Evolutionary conservation across 2,329 filamentous ascomycete species (phyloP).

Genomic region (Myriosclerotinia curreyana): DNA sequence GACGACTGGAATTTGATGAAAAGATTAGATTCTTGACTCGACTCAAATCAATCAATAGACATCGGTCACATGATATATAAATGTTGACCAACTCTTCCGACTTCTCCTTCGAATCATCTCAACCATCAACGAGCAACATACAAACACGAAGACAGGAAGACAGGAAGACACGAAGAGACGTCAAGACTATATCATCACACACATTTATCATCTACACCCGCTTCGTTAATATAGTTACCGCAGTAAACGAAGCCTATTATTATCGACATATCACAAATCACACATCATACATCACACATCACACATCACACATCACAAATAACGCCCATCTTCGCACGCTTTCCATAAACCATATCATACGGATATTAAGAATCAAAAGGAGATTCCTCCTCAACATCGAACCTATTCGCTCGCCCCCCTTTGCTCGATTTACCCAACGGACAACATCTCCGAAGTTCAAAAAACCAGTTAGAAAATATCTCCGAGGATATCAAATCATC

Average conservation of each 20-base stretch:
- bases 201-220: background rate
- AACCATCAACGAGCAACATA: too few relatives aligned
- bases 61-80: slow-evolving; percentile 11
- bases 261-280: background rate
- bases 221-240: background rate
- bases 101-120: background rate
- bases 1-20: background rate
- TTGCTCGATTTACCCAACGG: slow-evolving; percentile 10
- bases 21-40: too few relatives aligned
- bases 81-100: background rate
- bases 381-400: background rate
- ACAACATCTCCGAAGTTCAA: background rate
- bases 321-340: too few relatives aligned
- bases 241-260: slow-evolving; percentile 2
- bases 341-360: too few relatives aligned
- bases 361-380: slow-evolving; percentile 4
- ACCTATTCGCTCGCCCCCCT: background rate
- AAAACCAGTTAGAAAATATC: background rate
- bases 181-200: background rate
- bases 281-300: too few relatives aligned
- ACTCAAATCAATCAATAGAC: background rate
- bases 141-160: background rate
- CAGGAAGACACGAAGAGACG: too few relatives aligned
- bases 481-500: slow-evolving; percentile 2
- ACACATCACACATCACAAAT: too few relatives aligned